A percentile compares a stretch with the other conserved stretches of the same genome.
Evolutionary conservation across 2,329 filamentous ascomycete genomes (phyloP).

Genomic region (Ceratocystis cacaofunesta): DNA sequence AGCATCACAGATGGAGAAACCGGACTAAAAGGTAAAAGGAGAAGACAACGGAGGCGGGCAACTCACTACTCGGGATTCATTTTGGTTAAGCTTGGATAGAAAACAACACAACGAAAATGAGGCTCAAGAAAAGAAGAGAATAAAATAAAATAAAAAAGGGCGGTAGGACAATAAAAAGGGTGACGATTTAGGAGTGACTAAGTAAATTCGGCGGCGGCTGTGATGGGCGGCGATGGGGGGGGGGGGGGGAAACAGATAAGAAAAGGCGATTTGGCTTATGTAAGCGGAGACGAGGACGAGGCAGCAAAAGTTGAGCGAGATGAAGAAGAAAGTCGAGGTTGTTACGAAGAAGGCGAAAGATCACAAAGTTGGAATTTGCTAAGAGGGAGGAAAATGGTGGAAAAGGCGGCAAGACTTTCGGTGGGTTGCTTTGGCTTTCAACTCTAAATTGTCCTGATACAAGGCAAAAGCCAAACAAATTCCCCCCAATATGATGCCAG

Average conservation of each 20-base stretch:
- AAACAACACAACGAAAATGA: background rate
- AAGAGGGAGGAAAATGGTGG: background rate
- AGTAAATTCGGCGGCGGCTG: background rate
- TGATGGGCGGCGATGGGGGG: background rate
- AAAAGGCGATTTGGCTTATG: background rate
- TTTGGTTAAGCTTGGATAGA: slow-evolving; percentile 29
- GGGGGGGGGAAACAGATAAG: background rate
- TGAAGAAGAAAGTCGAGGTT: background rate
- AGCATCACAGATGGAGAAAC: background rate
- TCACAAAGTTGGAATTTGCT: background rate
- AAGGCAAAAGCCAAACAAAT: background rate
- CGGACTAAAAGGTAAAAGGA: background rate
- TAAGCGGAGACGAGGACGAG: background rate
- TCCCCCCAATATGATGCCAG: background rate
- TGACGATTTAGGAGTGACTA: background rate
- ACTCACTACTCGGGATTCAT: slow-evolving; percentile 93
- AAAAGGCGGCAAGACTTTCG: background rate
- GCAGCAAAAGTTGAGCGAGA: background rate
- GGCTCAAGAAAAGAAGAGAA: background rate
- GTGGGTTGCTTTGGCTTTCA: background rate
- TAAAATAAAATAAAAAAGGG: background rate
- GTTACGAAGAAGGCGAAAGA: background rate
- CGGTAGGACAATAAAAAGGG: background rate
- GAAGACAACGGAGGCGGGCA: slow-evolving; percentile 9
- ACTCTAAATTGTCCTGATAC: too few relatives aligned